Percentiles rank a stretch among this genome's conserved stretches.
phyloP scores from a whole-genome alignment of 2,329 filamentous ascomycete species.

The Stachybotrys chartarum region DNA sequence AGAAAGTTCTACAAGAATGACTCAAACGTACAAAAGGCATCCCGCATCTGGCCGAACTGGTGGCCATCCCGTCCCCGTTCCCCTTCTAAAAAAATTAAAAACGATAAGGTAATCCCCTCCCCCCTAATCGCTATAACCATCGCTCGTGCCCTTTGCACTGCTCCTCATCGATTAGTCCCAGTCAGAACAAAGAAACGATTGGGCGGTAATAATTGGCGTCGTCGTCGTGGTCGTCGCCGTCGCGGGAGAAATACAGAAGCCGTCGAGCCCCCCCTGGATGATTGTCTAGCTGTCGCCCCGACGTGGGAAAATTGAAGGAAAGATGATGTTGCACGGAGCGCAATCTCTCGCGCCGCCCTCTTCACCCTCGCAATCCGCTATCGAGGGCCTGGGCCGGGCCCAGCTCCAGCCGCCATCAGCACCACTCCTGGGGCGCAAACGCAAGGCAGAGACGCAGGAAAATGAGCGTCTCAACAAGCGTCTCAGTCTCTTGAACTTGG shows the following conservation, averaged over 20 bases:
- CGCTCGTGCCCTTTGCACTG: background rate
- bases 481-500: slow-evolving; percentile 73
- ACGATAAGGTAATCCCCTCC: background rate
- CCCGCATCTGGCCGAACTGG: slow-evolving; percentile 16
- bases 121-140: background rate
- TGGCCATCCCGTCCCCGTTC: slow-evolving; percentile 2
- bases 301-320: slow-evolving; percentile 2
- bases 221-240: background rate
- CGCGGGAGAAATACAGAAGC: background rate
- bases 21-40: slow-evolving; percentile 31
- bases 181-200: too few species aligned
- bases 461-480: slow-evolving; percentile 77
- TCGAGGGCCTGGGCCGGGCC: background rate
- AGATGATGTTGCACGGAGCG: slow-evolving; percentile 27
- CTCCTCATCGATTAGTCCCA: background rate
- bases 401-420: background rate
- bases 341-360: slow-evolving; percentile 18
- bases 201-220: too few species aligned
- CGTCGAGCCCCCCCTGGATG: background rate
- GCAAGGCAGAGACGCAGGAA: slow-evolving; percentile 53
- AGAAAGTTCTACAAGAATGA: slow-evolving; percentile 40
- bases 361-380: slow-evolving; percentile 10
- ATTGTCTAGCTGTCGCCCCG: background rate
- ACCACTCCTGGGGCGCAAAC: slow-evolving; percentile 35
- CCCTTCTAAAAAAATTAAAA: slow-evolving; percentile 7